phyloP scores from a whole-genome alignment of 2,329 filamentous ascomycete species.

The Colletotrichum limetticola region DNA sequence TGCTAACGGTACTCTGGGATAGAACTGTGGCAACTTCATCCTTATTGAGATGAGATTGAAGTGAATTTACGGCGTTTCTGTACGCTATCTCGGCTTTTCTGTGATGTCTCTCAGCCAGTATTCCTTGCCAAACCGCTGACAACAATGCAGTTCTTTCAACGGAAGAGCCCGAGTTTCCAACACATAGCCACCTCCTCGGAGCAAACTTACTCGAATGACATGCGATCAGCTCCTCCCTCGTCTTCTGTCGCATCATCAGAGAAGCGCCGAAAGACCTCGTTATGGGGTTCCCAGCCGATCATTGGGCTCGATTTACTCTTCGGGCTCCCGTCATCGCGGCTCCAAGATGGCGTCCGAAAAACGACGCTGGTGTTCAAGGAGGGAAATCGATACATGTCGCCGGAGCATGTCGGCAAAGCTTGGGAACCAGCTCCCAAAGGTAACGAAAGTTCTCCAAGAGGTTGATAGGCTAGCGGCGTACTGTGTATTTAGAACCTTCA shows the following conservation, averaged over 20 bases:
- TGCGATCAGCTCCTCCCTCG: conserved; percentile 3
- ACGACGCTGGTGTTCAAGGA: conserved; percentile 23
- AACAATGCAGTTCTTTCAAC: not conserved
- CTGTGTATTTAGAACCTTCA: not conserved
- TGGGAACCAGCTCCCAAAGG: not conserved
- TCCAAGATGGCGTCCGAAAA: conserved; percentile 27
- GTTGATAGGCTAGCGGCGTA: not conserved
- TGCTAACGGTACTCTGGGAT: conserved; percentile 18
- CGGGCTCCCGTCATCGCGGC: conserved; percentile 22
- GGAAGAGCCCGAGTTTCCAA: not conserved
- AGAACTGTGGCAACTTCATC: conserved; percentile 35
- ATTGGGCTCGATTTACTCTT: conserved; percentile 15
- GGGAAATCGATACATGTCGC: conserved; percentile 20
- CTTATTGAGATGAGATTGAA: conserved; percentile 36
- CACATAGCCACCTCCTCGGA: not conserved
- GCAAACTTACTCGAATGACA: conserved; percentile 15
- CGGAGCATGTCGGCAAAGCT: conserved; percentile 29
- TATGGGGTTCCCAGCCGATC: conserved; percentile 22
- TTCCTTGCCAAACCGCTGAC: not conserved
- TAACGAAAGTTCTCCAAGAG: not conserved
- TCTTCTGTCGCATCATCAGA: conserved; percentile 36
- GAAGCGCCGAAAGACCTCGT: conserved; percentile 38
- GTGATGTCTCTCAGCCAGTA: conserved; percentile 13
- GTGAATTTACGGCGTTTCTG: conserved; percentile 35
- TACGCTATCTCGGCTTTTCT: conserved; percentile 37